phyloP scores from a whole-genome alignment of 345 rosid genomes.

The Citrus australasica region DNA sequence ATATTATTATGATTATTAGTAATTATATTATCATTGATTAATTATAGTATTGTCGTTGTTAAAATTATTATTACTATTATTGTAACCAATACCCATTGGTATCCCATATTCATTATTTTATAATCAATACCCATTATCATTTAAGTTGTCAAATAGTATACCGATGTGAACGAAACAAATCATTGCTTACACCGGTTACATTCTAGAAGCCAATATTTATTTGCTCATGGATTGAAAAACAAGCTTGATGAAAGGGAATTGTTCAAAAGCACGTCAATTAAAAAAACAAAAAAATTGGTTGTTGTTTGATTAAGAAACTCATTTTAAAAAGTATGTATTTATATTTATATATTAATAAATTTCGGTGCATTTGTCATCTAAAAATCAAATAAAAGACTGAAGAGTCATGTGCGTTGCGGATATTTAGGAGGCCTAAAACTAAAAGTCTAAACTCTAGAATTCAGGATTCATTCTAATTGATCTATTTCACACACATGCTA shows the following conservation, averaged over 20 bases:
- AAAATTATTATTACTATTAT: too few relatives aligned
- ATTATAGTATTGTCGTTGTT: too few relatives aligned
- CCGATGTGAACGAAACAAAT: neutral
- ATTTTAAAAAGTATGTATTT: too few relatives aligned
- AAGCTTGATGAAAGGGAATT: neutral
- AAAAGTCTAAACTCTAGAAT: neutral
- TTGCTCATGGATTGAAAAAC: neutral
- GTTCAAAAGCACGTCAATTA: too few relatives aligned
- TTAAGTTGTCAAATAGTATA: neutral
- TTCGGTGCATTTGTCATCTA: neutral
- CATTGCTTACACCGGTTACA: neutral
- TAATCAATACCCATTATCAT: neutral
- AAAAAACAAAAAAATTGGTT: too few relatives aligned
- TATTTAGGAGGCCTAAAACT: neutral
- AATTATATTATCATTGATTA: too few relatives aligned
- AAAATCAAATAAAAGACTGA: conserved; percentile 4
- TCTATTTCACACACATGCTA: neutral
- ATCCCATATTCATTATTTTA: neutral
- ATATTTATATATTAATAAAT: too few relatives aligned
- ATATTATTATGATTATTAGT: too few relatives aligned
- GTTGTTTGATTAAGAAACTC: too few relatives aligned
- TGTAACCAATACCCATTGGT: too few relatives aligned
- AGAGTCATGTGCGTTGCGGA: neutral
- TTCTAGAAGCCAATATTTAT: neutral
- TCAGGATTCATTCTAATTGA: neutral